A percentile compares a stretch with the other conserved stretches of the same genome.
phyloP scores from a whole-genome alignment of 495 filamentous ascomycete species.

The Aspergillus mulundensis region DNA sequence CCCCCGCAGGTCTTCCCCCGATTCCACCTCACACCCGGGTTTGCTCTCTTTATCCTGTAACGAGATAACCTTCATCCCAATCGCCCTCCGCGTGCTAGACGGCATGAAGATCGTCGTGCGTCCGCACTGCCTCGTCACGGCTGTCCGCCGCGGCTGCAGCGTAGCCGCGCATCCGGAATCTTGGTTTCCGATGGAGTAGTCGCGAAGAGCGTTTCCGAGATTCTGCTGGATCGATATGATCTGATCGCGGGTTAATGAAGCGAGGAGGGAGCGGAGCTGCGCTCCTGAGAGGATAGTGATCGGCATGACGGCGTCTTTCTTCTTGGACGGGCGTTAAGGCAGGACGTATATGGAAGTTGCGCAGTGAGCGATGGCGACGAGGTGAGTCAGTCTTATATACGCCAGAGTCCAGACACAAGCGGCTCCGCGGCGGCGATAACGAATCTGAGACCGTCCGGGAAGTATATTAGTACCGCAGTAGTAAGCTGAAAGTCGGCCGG shows the following conservation, averaged over 20 bases:
- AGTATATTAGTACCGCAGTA: too few species aligned
- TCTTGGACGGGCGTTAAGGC: not conserved
- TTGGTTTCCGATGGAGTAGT: constrained; percentile 71
- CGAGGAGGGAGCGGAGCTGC: constrained; percentile 66
- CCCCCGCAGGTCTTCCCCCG: constrained; percentile 16
- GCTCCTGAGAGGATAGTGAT: constrained; percentile 71
- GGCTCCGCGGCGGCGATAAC: not conserved
- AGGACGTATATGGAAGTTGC: not conserved
- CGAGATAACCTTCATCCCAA: constrained; percentile 64
- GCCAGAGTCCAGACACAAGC: not conserved
- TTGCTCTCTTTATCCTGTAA: constrained; percentile 31
- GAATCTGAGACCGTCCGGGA: not conserved
- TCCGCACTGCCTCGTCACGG: constrained; percentile 64
- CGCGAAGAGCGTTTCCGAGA: constrained; percentile 73
- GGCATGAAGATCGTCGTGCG: constrained; percentile 93
- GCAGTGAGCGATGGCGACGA: not conserved
- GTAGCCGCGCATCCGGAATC: constrained; percentile 53
- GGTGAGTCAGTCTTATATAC: too few species aligned
- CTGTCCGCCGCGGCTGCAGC: constrained; percentile 74
- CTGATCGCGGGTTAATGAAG: constrained; percentile 65
- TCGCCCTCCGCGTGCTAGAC: constrained; percentile 53
- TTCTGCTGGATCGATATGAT: constrained; percentile 58
- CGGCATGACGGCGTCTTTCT: constrained; percentile 51
- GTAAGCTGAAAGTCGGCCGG: not conserved
- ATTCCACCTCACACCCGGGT: constrained; percentile 34